Conservation (phyloP, 345 rosid genomes). For the Salix purpurea region DNA sequence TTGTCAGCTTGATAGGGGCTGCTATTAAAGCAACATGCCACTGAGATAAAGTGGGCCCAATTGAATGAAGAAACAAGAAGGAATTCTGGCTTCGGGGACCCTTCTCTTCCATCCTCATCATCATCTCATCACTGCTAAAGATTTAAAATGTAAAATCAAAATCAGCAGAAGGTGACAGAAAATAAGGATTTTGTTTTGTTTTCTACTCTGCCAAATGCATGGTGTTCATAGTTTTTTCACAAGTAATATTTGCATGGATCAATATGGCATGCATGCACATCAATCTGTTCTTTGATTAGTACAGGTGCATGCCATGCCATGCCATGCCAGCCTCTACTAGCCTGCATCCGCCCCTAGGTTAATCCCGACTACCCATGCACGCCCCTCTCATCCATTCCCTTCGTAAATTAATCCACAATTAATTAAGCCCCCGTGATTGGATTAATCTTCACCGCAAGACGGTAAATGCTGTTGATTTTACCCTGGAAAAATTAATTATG, state of each 20-base stretch:
- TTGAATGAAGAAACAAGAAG: too few relatives aligned
- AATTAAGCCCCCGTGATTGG: too few relatives aligned
- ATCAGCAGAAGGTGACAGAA: neutral
- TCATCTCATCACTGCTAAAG: neutral
- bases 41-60: constrained; percentile 10
- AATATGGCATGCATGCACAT: constrained; percentile 16
- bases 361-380: neutral
- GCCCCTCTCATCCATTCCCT: neutral
- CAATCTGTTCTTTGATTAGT: constrained; percentile 26
- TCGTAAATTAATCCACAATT: neutral
- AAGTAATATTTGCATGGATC: neutral
- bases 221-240: neutral
- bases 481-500: neutral
- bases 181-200: neutral
- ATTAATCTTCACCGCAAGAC: too few relatives aligned
- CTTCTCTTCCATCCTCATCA: neutral
- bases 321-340: too few relatives aligned
- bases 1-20: neutral
- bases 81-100: neutral
- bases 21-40: constrained; percentile 5
- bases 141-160: neutral
- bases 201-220: neutral
- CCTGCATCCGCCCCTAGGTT: neutral
- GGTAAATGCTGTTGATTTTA: neutral
- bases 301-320: constrained; percentile 40